Evolutionary conservation across 139 green algal genomes (phyloP).

Genomic region (Chlamydomonas schloesseri): DNA sequence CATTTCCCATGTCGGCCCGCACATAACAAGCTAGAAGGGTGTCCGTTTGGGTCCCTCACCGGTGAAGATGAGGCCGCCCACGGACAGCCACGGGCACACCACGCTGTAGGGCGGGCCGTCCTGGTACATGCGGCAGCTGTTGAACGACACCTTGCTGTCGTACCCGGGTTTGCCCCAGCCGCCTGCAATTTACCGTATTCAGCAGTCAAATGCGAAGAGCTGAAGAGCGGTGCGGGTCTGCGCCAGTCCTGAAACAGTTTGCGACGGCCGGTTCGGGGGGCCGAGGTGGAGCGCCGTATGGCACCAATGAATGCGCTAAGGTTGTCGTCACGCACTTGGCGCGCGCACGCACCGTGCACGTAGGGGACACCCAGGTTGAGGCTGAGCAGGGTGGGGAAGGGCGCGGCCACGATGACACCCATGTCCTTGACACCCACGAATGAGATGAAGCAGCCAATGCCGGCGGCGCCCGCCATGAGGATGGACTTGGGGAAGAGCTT

Average conservation of each 20-base stretch:
- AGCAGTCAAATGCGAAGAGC: no score
- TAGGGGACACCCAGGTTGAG: conserved; percentile 49
- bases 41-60: no score
- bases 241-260: no score
- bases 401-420: conserved; percentile 51
- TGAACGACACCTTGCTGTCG: conserved; percentile 48
- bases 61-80: conserved; percentile 70
- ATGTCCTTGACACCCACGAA: conserved; percentile 65
- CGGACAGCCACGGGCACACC: conserved; percentile 68
- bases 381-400: conserved; percentile 47
- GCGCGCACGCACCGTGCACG: conserved; percentile 19
- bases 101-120: conserved; percentile 47
- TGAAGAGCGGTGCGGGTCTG: no score
- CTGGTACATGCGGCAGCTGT: conserved; percentile 63
- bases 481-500: conserved; percentile 59
- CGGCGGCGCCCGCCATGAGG: conserved; percentile 67
- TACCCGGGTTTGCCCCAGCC: conserved; percentile 48
- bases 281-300: no score
- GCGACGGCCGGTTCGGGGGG: no score
- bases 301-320: no score
- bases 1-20: no score
- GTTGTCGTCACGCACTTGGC: no score
- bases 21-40: no score
- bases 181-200: no score
- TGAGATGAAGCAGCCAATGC: conserved; percentile 77